Evolutionary conservation across 495 filamentous ascomycete genomes (phyloP).

Genomic region (Xylaria scruposa): DNA sequence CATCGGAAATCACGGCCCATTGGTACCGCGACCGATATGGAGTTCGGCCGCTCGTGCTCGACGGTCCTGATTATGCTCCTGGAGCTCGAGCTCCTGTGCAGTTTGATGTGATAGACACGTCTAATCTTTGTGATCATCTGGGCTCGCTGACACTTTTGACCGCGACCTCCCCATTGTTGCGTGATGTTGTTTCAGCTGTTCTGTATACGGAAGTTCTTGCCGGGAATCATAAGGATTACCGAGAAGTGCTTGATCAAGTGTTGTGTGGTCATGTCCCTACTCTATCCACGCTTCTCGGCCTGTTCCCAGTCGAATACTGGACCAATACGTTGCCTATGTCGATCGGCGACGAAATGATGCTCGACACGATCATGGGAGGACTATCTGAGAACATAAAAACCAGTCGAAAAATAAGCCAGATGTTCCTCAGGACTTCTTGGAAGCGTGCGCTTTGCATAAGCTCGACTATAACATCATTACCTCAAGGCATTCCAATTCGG

Average conservation of each 20-base stretch:
- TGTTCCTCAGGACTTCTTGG: constrained; percentile 38
- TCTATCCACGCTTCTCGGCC: constrained; percentile 53
- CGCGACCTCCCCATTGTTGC: constrained; percentile 55
- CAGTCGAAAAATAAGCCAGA: background rate
- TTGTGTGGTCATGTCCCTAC: constrained; percentile 54
- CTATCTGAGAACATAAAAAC: too few species aligned
- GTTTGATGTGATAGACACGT: constrained; percentile 68
- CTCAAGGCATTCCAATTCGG: constrained; percentile 18
- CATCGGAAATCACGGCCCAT: constrained; percentile 32
- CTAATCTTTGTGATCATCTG: constrained; percentile 57
- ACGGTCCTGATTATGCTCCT: constrained; percentile 47
- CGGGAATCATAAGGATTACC: constrained; percentile 25
- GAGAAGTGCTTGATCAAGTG: constrained; percentile 38
- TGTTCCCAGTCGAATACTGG: constrained; percentile 58
- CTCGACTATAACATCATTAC: background rate
- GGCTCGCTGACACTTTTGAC: constrained; percentile 58
- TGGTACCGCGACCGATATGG: constrained; percentile 38
- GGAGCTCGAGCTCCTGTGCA: constrained; percentile 40
- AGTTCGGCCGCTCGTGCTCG: constrained; percentile 44
- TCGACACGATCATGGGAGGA: constrained; percentile 21
- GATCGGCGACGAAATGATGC: constrained; percentile 33
- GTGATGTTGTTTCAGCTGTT: constrained; percentile 44
- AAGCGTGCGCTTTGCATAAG: constrained; percentile 29
- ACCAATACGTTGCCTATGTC: constrained; percentile 52
- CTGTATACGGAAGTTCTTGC: constrained; percentile 55